A percentile compares a stretch with the other conserved stretches of the same genome.
phyloP scores from a whole-genome alignment of 352 stramenopile genomes.

The Phytophthora fragariaefolia region DNA sequence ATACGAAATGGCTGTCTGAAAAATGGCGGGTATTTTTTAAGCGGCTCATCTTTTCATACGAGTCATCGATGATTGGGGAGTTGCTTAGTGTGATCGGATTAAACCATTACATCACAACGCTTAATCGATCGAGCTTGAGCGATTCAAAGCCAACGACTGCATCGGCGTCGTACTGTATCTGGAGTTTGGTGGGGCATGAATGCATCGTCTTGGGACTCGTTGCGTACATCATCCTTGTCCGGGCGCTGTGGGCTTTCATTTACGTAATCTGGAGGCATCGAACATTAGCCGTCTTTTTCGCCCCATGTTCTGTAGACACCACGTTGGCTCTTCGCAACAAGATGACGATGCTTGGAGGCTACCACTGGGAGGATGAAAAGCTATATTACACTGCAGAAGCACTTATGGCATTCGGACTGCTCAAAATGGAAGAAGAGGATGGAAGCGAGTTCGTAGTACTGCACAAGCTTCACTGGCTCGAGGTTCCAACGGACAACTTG shows the following conservation, averaged over 20 bases:
- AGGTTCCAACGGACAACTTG: neutral
- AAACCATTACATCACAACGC: neutral
- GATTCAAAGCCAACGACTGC: conserved; percentile 2
- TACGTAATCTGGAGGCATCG: conserved; percentile 17
- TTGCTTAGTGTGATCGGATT: conserved; percentile 10
- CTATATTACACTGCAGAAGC: conserved; percentile 20
- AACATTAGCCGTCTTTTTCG: conserved; percentile 8
- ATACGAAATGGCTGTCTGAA: neutral
- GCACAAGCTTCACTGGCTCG: conserved; percentile 16
- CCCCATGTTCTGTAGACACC: conserved; percentile 26
- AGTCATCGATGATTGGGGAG: conserved; percentile 15
- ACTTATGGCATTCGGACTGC: conserved; percentile 31
- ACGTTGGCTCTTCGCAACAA: conserved; percentile 19
- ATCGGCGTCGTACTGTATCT: conserved; percentile 27
- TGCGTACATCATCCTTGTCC: conserved; percentile 17
- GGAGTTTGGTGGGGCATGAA: conserved; percentile 28
- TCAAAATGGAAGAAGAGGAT: conserved; percentile 18
- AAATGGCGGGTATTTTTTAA: conserved; percentile 14
- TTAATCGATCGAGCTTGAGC: conserved; percentile 14
- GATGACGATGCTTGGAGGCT: conserved; percentile 16
- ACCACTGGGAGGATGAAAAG: conserved; percentile 13
- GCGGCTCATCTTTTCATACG: conserved; percentile 16
- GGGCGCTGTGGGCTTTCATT: conserved; percentile 16
- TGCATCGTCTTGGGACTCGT: conserved; percentile 21
- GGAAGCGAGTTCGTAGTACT: conserved; percentile 9